Base-by-base conservation (phyloP, 176 grass and related monocot species). In the Carex pumila region DNA sequence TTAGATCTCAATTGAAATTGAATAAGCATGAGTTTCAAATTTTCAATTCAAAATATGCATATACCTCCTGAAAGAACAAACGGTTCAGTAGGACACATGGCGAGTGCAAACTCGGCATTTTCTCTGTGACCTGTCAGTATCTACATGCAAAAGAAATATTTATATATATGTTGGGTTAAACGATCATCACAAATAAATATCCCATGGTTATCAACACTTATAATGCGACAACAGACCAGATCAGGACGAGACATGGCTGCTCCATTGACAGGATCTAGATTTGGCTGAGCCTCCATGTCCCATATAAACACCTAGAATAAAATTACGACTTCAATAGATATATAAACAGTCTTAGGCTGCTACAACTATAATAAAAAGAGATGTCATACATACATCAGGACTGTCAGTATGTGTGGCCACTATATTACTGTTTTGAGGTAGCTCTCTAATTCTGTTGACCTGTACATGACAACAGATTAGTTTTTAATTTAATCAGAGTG, bases 361-460 rank as follows among this genome's bases (percentile, higher is more conserved):
- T 78, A 79, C 64, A 5, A 18, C 7, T 65, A 79, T 85, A 88
- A 17, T 41, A 56, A 14, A 21, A 83, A 53, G 85, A 70, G 66
- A 39, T 7, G 21, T 49, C 39, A 13, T 30, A 71, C 85, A 21
- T 99, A 99, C 96, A 90, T 99, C 89, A 81, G 96, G 96, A 84
- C 93, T 99, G 85, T 99, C 91, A 1, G 93, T 99, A 83, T 99
- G 96, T 65, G 96, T 99, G 25, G 93, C 96, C 4, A 99, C 89
- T 81, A 99, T 99, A 49, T 91, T 94, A 62, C 83, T 94, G 77
- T 99, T 90, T 86, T 95, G 89, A 81, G 96, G 96, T 92, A 99
- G 91, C 86, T 99, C 96, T 84, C 93, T 93, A 73, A 99, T 99
- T 88, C 89, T 89, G 87, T 99, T 99, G 39, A 99, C 93, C 96